phyloP scores from a whole-genome alignment of 1,139 yeast genomes.

The Spencermartinsiella ligniputridi region DNA sequence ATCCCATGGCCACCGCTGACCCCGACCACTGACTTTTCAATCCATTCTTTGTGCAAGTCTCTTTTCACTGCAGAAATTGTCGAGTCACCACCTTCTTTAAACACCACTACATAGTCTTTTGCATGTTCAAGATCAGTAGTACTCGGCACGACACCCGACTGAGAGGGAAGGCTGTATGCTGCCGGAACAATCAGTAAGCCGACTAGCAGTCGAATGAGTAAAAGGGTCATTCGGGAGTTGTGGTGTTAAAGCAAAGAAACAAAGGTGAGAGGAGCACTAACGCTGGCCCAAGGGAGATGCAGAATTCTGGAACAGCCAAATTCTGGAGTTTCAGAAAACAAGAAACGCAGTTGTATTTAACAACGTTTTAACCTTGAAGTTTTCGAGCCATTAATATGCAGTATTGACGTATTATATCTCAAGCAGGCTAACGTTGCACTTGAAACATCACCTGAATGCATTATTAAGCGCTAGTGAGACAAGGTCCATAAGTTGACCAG shows the following conservation, averaged over 20 bases:
- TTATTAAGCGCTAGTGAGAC: too few relatives aligned
- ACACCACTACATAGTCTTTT: slow-evolving; percentile 21
- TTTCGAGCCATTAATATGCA: too few relatives aligned
- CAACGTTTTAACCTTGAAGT: too few relatives aligned
- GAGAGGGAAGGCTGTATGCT: neutral
- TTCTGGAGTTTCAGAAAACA: too few relatives aligned
- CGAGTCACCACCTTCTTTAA: slow-evolving; percentile 9
- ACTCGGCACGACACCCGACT: neutral
- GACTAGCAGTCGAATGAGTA: neutral
- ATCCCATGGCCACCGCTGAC: slow-evolving; percentile 42
- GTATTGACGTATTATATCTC: too few relatives aligned
- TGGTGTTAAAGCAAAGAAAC: neutral
- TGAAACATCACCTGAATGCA: too few relatives aligned
- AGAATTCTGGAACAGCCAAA: too few relatives aligned
- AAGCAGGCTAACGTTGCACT: too few relatives aligned
- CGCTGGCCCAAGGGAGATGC: too few relatives aligned
- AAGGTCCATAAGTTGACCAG: too few relatives aligned
- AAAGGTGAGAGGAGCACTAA: too few relatives aligned
- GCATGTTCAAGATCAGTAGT: slow-evolving; percentile 2
- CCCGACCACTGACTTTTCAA: slow-evolving; percentile 7
- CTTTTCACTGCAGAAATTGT: slow-evolving; percentile 11
- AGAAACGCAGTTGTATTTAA: too few relatives aligned
- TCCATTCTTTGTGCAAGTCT: slow-evolving; percentile 18
- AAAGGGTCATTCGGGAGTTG: neutral
- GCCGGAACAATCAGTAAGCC: neutral